A percentile compares a stretch with the other conserved stretches of the same genome.
These are phyloP conservation scores for Pythium vanterpoolii DNA, from an alignment of 352 stramenopile species.

Conservation along the genomic window DNA sequence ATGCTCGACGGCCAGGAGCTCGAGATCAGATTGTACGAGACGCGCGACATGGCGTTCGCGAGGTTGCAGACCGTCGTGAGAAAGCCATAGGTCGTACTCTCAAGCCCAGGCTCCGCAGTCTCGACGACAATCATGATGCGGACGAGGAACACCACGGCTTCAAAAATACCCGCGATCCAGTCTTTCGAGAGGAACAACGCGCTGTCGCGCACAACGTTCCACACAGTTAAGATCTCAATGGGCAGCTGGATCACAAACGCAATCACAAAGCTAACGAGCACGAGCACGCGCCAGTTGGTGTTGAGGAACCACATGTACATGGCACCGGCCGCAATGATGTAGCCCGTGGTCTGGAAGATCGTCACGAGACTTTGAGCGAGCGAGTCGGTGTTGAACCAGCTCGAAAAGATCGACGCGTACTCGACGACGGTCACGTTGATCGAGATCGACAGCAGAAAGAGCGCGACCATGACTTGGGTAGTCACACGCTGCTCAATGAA, in stretches of 20 bases:
- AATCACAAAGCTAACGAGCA: conserved; percentile 6
- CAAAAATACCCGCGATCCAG: conserved; percentile 14
- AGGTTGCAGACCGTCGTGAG: conserved; percentile 27
- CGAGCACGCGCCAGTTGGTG: conserved; percentile 25
- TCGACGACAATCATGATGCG: conserved; percentile 21
- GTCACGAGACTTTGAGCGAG: conserved; percentile 16
- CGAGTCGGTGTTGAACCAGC: conserved; percentile 13
- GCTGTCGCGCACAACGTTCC: conserved; percentile 16
- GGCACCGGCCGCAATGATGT: conserved; percentile 11
- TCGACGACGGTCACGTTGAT: conserved; percentile 14
- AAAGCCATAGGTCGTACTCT: conserved; percentile 26
- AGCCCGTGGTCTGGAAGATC: conserved; percentile 18
- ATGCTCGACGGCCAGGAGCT: conserved; percentile 4
- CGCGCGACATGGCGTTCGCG: conserved; percentile 2
- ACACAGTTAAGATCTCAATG: conserved; percentile 19
- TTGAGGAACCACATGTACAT: conserved; percentile 25
- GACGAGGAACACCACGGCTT: conserved; percentile 13
- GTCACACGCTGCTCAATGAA: conserved; percentile 27
- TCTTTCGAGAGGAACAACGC: conserved; percentile 21
- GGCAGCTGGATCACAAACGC: conserved; percentile 11
- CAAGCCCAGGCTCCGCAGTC: conserved; percentile 15
- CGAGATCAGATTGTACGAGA: conserved; percentile 17
- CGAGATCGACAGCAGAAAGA: conserved; percentile 17
- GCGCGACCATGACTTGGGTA: conserved; percentile 23
- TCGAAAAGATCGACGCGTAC: conserved; percentile 9